Percentiles rank a stretch among this genome's conserved stretches.
phyloP scores from a whole-genome alignment of 352 stramenopile species.

The Globisporangium ultimum region DNA sequence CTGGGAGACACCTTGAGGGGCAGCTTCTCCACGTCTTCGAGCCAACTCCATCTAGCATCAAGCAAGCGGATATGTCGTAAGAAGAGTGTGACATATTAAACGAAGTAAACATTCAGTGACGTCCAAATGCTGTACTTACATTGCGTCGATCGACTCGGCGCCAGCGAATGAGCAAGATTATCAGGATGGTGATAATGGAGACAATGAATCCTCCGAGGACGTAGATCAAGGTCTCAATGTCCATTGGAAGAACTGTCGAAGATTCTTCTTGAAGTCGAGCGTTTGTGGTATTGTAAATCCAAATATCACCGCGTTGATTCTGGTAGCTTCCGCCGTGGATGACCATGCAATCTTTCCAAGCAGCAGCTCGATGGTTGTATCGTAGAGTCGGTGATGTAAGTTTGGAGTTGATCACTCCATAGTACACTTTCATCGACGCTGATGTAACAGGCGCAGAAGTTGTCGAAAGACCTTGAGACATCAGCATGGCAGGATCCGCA shows the following conservation, averaged over 20 bases:
- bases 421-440: slow-evolving; percentile 28
- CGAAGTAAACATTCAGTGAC: no score
- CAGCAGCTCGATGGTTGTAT: slow-evolving; percentile 59
- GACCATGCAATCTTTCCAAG: slow-evolving; percentile 58
- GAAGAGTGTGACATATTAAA: no score
- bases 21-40: slow-evolving; percentile 33
- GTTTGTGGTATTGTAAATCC: slow-evolving; percentile 60
- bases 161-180: slow-evolving; percentile 65
- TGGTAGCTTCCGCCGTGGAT: slow-evolving; percentile 75
- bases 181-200: slow-evolving; percentile 51
- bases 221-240: slow-evolving; percentile 72
- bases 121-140: slow-evolving; percentile 17
- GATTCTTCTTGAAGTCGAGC: slow-evolving; percentile 24
- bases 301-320: slow-evolving; percentile 60
- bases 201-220: slow-evolving; percentile 65
- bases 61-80: neutral
- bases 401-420: slow-evolving; percentile 10
- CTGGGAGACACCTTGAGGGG: slow-evolving; percentile 52
- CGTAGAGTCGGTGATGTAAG: slow-evolving; percentile 36
- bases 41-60: slow-evolving; percentile 40
- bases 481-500: slow-evolving; percentile 9
- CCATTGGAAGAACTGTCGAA: slow-evolving; percentile 27
- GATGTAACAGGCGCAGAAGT: slow-evolving; percentile 3
- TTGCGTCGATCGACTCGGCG: slow-evolving; percentile 56
- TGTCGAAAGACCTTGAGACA: slow-evolving; percentile 4